These are phyloP conservation scores for Aquilaria malaccensis DNA, from an alignment of 345 rosid genomes.

Conservation along the genomic window DNA sequence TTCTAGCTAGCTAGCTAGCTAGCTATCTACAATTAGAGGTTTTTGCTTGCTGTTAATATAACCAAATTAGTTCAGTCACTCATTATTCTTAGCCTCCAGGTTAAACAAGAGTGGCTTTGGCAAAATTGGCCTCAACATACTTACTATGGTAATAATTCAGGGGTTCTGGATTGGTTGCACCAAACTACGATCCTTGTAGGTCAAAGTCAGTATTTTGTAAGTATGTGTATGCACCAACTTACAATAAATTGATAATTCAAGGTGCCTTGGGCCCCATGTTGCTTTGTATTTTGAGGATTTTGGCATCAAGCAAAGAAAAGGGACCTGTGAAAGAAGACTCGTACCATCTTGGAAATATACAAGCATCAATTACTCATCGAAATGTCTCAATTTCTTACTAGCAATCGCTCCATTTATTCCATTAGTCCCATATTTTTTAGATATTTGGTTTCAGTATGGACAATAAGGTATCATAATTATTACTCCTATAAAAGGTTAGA, in stretches of 20 bases:
- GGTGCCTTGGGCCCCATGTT: not conserved
- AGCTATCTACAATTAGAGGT: too few relatives aligned
- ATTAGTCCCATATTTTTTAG: too few relatives aligned
- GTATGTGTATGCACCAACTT: not conserved
- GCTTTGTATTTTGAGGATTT: not conserved
- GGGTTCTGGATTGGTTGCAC: conserved; percentile 21
- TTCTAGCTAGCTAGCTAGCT: conserved; percentile 1
- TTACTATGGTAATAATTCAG: conserved; percentile 3
- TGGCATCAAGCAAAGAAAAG: not conserved
- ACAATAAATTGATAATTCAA: not conserved
- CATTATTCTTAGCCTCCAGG: too few relatives aligned
- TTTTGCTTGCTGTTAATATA: conserved; percentile 1
- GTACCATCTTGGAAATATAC: too few relatives aligned
- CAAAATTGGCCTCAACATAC: not conserved
- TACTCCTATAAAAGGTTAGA: too few relatives aligned
- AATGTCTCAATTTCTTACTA: too few relatives aligned
- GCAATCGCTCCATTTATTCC: too few relatives aligned
- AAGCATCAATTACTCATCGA: too few relatives aligned
- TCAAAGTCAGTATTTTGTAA: not conserved
- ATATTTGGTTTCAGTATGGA: too few relatives aligned
- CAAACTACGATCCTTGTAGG: conserved; percentile 22
- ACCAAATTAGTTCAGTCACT: not conserved
- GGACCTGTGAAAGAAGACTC: not conserved
- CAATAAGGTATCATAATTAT: too few relatives aligned
- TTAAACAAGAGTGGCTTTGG: too few relatives aligned